Evolutionary conservation across 495 filamentous ascomycete genomes (phyloP), one percentile per base, ranked within the genome.

Genomic region (Talaromyces borbonicus): DNA sequence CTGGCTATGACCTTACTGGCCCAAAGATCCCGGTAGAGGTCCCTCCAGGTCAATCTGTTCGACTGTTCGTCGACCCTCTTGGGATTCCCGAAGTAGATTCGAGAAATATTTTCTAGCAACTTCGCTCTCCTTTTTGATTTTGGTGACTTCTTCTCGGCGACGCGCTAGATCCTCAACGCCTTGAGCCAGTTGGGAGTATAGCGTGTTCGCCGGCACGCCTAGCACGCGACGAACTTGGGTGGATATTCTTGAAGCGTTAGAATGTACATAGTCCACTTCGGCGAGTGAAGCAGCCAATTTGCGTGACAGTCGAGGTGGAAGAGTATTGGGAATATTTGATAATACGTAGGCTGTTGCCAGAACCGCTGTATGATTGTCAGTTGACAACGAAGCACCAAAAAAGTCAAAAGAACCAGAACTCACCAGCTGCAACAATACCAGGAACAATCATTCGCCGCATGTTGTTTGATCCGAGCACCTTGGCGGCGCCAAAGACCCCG

Each of bases 241-340:
- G 6, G 83, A 80, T 51, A 98, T 90, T 20, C 92, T 84, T 20
- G 73, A 73, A 52, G 85, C 76, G 69, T 98, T 98, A 49, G 75
- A 63, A 63, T 98, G 93, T 8, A 89, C 83, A 59, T 96, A 98
- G 67, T 98, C 92, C 58, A 94, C 79, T 16, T 79, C 72, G 18
- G 72, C 68, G 22, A 98, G 82, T 53, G 83, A 81, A 30, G 75
- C 65, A 8, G 84, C 78, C 55, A 98, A 86, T 67, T 95, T 96
- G 60, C 71, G 74, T 38, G 80, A 84, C 14, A 98, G 78, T 25
- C 90, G 89, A 45, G 83, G 80, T 29, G 92, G 92, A 8, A 98
- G 83, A 8, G 92, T 87, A 33, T 78, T 71, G 2, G 92, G 92
- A 50, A 98, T 90, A 43, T 89, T 83, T 41, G 80, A 77, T 48